Base-by-base conservation (phyloP, 192 early-diverging fungal genomes). In the Hyaloraphidium curvatum region DNA sequence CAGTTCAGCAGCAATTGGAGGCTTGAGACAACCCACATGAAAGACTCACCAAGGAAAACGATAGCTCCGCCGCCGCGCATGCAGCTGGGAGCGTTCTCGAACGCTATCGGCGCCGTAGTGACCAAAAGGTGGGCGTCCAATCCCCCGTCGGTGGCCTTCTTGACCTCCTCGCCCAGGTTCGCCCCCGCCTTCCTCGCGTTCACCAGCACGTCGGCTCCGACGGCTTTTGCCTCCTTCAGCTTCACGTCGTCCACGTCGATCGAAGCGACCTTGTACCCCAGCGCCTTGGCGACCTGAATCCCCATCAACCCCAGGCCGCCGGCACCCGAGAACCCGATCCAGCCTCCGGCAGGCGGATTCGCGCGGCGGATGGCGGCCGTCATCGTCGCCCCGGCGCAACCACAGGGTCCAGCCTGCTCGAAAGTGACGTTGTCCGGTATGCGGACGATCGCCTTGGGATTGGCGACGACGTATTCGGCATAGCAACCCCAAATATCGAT, bases 261-360 rank as follows among this genome's bases (percentile, higher is more conserved):
- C 4, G 43, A 48, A 37, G 33, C 7, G 7, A 48, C 43, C 43
- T 48, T 48, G 43, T 48, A 48, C 25, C 43, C 43, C 5, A 21
- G 43, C 7, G 43, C 43, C 19, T 48, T 48, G 17, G 43, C 43
- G 4, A 19, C 43, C 23, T 48, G 43, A 48, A 48, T 48, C 25
- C 43, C 43, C 14, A 48, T 48, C 5, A 48, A 19, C 14, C 43
- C 43, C 23, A 48, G 23, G 17, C 43, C 43, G 9, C 43, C 43
- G 11, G 43, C 43, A 11, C 43, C 43, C 11, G 43, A 48, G 25
- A 48, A 48, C 43, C 14, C 43, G 25, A 48, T 48, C 43, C 43
- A 48, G 23, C 14, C 7, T 4, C 43, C 43, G 17, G 14, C 25
- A 25, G 43, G 43, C 7, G 19, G 17, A 11, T 48, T 48, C 17